phyloP scores from a whole-genome alignment of 257 asterid genomes.

The Capsicum rhomboideum region DNA sequence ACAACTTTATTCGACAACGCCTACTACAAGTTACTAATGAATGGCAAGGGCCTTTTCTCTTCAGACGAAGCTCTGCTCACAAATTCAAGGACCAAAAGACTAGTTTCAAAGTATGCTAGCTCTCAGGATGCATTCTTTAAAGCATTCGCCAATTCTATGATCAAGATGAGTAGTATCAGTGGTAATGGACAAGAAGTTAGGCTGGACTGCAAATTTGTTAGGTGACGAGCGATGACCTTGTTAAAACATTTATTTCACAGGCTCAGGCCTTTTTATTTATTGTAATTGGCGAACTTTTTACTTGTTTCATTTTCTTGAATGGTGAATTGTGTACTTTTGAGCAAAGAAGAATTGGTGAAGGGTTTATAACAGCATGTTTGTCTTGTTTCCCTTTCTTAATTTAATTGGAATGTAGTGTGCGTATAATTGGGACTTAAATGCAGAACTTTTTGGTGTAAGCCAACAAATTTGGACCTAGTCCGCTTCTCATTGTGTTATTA shows the following conservation, averaged over 20 bases:
- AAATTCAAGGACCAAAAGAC: conserved; percentile 31
- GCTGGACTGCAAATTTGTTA: conserved; percentile 42
- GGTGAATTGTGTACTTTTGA: neutral
- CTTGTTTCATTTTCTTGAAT: neutral
- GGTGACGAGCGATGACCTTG: neutral
- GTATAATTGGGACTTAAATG: neutral
- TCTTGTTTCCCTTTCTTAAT: neutral
- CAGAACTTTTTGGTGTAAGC: neutral
- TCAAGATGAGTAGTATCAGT: conserved; percentile 68
- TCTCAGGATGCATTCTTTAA: conserved; percentile 42
- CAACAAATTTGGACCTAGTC: too few species aligned
- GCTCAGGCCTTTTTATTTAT: neutral
- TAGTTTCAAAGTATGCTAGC: conserved; percentile 49
- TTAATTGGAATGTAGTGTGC: neutral
- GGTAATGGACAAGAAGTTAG: conserved; percentile 60
- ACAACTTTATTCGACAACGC: conserved; percentile 58
- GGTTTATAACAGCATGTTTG: too few species aligned
- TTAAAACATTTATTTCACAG: neutral
- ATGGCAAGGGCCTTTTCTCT: conserved; percentile 60
- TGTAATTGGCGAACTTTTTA: neutral
- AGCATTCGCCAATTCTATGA: conserved; percentile 66
- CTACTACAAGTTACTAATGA: conserved; percentile 56
- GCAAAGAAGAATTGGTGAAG: too few species aligned
- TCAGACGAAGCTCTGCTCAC: conserved; percentile 67
- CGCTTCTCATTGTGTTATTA: too few species aligned